phyloP scores from a whole-genome alignment of 108 stramenopile species.

The Schizochytrium sp. region DNA sequence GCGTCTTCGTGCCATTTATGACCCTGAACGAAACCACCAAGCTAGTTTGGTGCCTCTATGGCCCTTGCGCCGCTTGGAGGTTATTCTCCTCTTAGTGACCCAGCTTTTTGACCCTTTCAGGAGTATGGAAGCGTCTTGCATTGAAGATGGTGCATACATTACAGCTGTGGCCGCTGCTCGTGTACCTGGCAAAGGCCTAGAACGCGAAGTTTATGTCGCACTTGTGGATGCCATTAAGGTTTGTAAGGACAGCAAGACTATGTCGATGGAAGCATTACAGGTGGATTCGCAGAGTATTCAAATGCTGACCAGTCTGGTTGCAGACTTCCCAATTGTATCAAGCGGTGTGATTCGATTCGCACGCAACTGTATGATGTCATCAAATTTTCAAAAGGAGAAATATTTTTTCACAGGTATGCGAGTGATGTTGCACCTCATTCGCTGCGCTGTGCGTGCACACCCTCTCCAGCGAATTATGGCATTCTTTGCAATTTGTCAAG shows the following conservation, averaged over 20 bases:
- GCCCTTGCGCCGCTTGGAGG: constrained; percentile 40
- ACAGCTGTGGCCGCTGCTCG: constrained; percentile 28
- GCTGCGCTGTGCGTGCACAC: constrained; percentile 48
- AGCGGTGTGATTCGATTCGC: constrained; percentile 46
- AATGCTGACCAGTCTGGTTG: neutral
- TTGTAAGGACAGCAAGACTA: constrained; percentile 19
- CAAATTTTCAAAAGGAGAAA: neutral
- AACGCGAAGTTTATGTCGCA: constrained; percentile 17
- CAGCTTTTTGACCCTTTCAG: constrained; percentile 28
- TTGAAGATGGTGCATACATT: constrained; percentile 34
- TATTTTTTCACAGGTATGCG: constrained; percentile 25
- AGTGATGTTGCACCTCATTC: constrained; percentile 11
- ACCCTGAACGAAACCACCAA: neutral
- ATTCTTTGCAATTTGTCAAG: constrained; percentile 6
- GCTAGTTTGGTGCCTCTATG: constrained; percentile 11
- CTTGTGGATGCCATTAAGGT: constrained; percentile 8
- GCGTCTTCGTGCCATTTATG: neutral
- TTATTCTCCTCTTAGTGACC: neutral
- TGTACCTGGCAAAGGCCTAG: constrained; percentile 38
- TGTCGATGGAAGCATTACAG: constrained; percentile 23
- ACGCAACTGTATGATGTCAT: constrained; percentile 15
- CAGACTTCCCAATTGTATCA: constrained; percentile 9
- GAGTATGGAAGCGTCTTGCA: neutral
- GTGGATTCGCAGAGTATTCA: neutral
- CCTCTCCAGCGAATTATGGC: constrained; percentile 52